Base-by-base conservation (phyloP, 2,329 filamentous ascomycete genomes). In the Neofusicoccum sp. region DNA sequence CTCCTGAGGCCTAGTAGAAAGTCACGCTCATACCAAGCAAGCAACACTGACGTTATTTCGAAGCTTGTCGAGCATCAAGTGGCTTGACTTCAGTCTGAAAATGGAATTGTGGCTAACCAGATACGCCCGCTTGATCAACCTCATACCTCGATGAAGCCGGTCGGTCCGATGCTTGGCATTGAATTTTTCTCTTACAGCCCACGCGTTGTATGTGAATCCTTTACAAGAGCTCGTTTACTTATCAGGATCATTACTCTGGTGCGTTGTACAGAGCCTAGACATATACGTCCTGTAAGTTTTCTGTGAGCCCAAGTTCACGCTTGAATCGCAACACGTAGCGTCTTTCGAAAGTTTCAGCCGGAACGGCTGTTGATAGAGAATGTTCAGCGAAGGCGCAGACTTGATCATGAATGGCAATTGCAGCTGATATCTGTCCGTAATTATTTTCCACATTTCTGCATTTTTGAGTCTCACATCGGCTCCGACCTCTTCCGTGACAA, bases 31-130 rank as follows among this genome's bases (percentile, higher is more conserved):
- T n/a, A 31, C 8, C 26, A 47, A 26, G 8, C 43, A 20, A 6
- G n/a, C 36, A 20, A 7, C 16, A 73, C 6, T 16, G 20, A 56
- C 38, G 36, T n/a, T 28, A 43, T 33, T 31, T 26, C 20, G 30
- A 12, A n/a, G n/a, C n/a, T n/a, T n/a, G n/a, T n/a, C n/a, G n/a
- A n/a, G n/a, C n/a, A n/a, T n/a, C n/a, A n/a, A n/a, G n/a, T n/a
- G n/a, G n/a, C n/a, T n/a, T n/a, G n/a, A n/a, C n/a, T n/a, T 4
- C 12, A 8, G 11, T 20, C 5, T 11, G 45, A 28, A 7, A 33
- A 14, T 6, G 6, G 6, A 11, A 47, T 12, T 30, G 11, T 28
- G 24, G 8, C 7, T 11, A 45, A 4, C 7, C 43, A 5, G 28
- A 45, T 26, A 40, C 20, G 12, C 34, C 36, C 3, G 24, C 24